Percentiles rank a stretch among this genome's conserved stretches.
phyloP scores from a whole-genome alignment of 305 asterid species.

The Solanum chacoense region DNA sequence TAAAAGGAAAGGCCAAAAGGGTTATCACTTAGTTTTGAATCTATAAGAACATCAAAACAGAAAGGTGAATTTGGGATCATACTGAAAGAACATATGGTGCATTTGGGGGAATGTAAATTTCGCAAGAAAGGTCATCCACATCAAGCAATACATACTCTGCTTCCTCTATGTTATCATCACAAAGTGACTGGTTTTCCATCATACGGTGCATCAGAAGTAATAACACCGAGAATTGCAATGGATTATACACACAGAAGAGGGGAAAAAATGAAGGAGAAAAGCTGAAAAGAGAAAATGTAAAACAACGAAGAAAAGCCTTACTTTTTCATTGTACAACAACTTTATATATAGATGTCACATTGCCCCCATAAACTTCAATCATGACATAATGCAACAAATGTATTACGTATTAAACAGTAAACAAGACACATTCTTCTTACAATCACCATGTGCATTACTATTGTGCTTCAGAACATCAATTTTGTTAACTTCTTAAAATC shows the following conservation, averaged over 20 bases:
- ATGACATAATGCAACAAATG: not conserved
- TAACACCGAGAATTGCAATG: not conserved
- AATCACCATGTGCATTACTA: not conserved
- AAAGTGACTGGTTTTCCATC: slow-evolving; percentile 4
- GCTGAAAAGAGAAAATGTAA: not conserved
- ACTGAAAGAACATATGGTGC: slow-evolving; percentile 78
- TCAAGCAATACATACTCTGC: slow-evolving; percentile 62
- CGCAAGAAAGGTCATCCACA: slow-evolving; percentile 35
- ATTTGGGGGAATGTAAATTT: slow-evolving; percentile 42
- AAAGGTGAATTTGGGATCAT: slow-evolving; percentile 1
- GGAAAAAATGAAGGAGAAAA: not conserved
- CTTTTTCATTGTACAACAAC: not conserved
- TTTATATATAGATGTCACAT: not conserved
- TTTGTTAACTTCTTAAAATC: not conserved
- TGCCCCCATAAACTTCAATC: not conserved
- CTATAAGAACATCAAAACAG: not conserved
- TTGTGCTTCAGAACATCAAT: not conserved
- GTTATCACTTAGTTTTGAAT: not conserved
- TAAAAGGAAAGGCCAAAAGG: not conserved
- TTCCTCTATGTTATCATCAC: slow-evolving; percentile 15
- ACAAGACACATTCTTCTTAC: not conserved
- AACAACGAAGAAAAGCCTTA: not conserved
- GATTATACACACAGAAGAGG: not conserved
- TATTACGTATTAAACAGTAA: not conserved
- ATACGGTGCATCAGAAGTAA: not conserved